Evolutionary conservation across 352 stramenopile genomes (phyloP), one percentile per base, ranked within the genome.

Genomic region (Phytophthora brassicae): DNA sequence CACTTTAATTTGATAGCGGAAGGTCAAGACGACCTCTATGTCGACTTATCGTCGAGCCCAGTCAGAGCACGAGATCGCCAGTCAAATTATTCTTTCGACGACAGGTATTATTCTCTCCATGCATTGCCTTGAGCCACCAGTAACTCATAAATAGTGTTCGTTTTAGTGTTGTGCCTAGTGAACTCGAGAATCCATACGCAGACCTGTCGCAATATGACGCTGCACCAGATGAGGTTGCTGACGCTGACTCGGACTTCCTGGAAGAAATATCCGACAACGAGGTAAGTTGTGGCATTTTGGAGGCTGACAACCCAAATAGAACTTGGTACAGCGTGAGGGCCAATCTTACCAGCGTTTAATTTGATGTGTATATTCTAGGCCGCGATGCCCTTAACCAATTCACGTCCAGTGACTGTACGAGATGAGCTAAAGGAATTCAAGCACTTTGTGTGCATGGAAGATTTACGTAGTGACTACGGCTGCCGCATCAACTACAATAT

Each of bases 251-350:
- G 16, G 70, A 84, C 46, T 73, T 70, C 20, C 50, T 82, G 14
- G 81, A 90, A 64, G 77, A 90, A 17, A 88, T 90, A 6, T 88
- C 79, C 12, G 81, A 90, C 58, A 70, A 84, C 38, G 79, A 90
- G 76, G 79, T 90, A 23, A 24, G 39, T 45, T 0, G 6, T 45
- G 17, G 2, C 39, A 45, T 19, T 26, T 16, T 24, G 17, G 13
- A 14, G 11, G 20, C 13, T 11, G 35, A 42, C 6, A 42, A 41
- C 6, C 35, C 26, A 31, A 9, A 9, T 31, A 31, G 8, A 31
- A 8, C 8, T 4, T 31, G 4, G 26, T 8, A 31, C 26, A 31
- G 4, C 26, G 26, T 31, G 26, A 31, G 8, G 4, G 26, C 26
- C 26, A 8, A 9, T 9, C 26, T 31, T 8, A 31, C 8, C 26